These are phyloP conservation scores for Neocallimastix lanati DNA, from an alignment of 192 early-diverging fungal species.

Conservation along the genomic window DNA sequence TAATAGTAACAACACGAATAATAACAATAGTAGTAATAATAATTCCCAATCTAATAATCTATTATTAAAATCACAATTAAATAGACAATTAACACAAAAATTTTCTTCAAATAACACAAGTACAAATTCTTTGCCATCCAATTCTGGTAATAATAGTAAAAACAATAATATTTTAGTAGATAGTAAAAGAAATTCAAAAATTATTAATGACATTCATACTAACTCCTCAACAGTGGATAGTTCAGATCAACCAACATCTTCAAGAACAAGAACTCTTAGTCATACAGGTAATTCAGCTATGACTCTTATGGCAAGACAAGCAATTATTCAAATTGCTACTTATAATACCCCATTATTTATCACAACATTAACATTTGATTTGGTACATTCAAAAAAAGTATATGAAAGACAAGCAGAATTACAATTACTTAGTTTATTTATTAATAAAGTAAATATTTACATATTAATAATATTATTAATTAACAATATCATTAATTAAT, in stretches of 20 bases:
- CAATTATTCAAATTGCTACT: conserved; percentile 51
- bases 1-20: not conserved
- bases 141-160: not conserved
- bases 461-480: too few species aligned
- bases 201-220: not conserved
- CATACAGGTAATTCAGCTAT: conserved; percentile 10
- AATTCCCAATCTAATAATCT: too few species aligned
- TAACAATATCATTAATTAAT: too few species aligned
- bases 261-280: not conserved
- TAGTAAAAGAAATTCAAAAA: not conserved
- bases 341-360: conserved; percentile 48
- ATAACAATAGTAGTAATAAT: not conserved
- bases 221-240: not conserved
- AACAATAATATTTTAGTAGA: not conserved
- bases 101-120: too few species aligned
- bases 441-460: conserved; percentile 44
- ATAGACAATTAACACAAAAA: too few species aligned
- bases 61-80: too few species aligned
- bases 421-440: conserved; percentile 52
- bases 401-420: conserved; percentile 35
- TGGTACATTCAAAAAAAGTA: conserved; percentile 40
- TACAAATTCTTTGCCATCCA: not conserved
- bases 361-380: conserved; percentile 52
- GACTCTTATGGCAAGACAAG: conserved; percentile 39
- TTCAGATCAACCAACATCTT: not conserved